phyloP scores from a whole-genome alignment of 768 basidiomycete genomes.

The Serpula lacrymans region DNA sequence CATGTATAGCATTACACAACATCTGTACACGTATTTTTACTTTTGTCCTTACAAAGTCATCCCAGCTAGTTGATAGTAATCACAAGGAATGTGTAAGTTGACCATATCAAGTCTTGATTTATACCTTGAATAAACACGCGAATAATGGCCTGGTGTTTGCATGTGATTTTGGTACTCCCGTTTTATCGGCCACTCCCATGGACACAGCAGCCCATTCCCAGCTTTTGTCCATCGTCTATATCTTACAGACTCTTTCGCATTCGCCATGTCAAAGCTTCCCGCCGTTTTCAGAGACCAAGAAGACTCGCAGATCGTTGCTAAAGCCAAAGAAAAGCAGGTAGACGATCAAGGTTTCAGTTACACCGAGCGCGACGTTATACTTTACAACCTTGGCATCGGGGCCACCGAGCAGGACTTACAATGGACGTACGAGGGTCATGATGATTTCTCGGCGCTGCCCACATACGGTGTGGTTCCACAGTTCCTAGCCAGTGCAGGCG shows the following conservation, averaged over 20 bases:
- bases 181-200: background rate
- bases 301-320: conserved; percentile 76
- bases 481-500: conserved; percentile 64
- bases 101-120: too few relatives aligned
- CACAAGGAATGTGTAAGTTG: too few relatives aligned
- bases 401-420: conserved; percentile 91
- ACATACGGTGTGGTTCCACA: conserved; percentile 97
- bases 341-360: conserved; percentile 66
- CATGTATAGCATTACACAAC: too few relatives aligned
- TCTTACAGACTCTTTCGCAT: background rate
- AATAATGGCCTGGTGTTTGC: background rate
- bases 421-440: conserved; percentile 88
- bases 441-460: conserved; percentile 81
- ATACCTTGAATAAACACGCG: too few relatives aligned
- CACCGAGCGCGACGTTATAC: conserved; percentile 85
- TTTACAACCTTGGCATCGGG: conserved; percentile 95
- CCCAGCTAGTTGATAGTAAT: background rate
- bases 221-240: too few relatives aligned
- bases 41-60: background rate
- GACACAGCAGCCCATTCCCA: too few relatives aligned
- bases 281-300: conserved; percentile 68
- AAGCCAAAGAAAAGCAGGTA: conserved; percentile 66
- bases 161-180: conserved; percentile 4
- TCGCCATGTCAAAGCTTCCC: conserved; percentile 36
- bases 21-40: background rate